Base-by-base conservation (phyloP, 129 eudicot species). In the Flaveria linearis region DNA sequence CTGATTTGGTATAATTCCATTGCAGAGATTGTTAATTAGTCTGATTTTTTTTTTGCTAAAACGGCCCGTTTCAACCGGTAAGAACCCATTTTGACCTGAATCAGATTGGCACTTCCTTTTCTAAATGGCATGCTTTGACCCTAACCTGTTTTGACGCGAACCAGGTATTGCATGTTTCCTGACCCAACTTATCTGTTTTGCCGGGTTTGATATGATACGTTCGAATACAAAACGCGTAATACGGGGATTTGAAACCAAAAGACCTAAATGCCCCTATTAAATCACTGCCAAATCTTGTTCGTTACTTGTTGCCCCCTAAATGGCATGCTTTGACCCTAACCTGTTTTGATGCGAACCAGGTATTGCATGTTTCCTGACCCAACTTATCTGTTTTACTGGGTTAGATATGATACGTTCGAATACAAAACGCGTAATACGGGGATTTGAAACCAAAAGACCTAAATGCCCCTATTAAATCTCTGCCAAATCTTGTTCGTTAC, bases 1-100 rank as follows among this genome's bases (percentile, higher is more conserved):
- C 39, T 16, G 58, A 23, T 52, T 52, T 52, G 15, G 22, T 52
- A 52, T 15, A 52, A 15, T 52, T 52, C 23, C 58, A 52, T 15
- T 52, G 5, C 58, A 52, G 9, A 52, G 20, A 1, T 45, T 45
- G 50, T 11, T 9, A n/a, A 68, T 70, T 43, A 56, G 72, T 15
- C 0, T 69, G 74, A 7, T 88, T 52, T 52, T 20, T 20, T 20
- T 16, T 5, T 52, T 52, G n/a, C 22, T 52, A 15, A 52, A 52
- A 52, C 9, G n/a, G 22, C 23, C 58, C 3, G 9, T 51, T 51
- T 16, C 57, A 15, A 7, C 20, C n/a, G 22, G 23, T 52, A 8
- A 52, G 53, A 47, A 47, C 53, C 52, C 15, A 12, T 13, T 47
- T 47, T 47, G 52, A 47, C 16, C 52, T 12, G 52, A 47, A 47